phyloP scores from a whole-genome alignment of 345 rosid genomes.

The Schrenkiella parvula region DNA sequence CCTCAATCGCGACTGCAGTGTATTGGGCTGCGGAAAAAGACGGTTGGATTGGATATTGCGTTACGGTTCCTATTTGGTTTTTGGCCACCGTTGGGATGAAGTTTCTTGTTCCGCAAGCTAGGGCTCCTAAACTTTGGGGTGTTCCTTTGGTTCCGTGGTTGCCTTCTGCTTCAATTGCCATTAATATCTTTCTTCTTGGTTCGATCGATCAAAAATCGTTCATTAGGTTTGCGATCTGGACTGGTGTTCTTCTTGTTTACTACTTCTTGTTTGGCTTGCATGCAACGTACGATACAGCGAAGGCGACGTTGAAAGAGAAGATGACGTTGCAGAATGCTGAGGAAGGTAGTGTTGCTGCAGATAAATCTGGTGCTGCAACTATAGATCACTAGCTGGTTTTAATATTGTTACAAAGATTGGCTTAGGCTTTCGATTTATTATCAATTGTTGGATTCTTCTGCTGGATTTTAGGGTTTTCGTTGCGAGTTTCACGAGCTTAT shows the following conservation, averaged over 20 bases:
- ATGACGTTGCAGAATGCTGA: slow-evolving; percentile 33
- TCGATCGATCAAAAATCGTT: slow-evolving; percentile 60
- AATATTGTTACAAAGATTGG: neutral
- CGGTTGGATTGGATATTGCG: slow-evolving; percentile 56
- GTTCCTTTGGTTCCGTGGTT: slow-evolving; percentile 87
- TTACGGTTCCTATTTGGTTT: slow-evolving; percentile 61
- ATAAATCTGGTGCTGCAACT: neutral
- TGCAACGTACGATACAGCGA: slow-evolving; percentile 61
- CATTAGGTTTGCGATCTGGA: slow-evolving; percentile 68
- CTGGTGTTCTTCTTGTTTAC: slow-evolving; percentile 48
- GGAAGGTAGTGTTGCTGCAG: slow-evolving; percentile 39
- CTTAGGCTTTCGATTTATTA: neutral
- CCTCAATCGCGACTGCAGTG: slow-evolving; percentile 43
- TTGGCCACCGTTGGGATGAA: slow-evolving; percentile 40
- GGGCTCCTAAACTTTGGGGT: slow-evolving; percentile 74
- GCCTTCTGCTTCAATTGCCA: slow-evolving; percentile 67
- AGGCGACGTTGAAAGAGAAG: slow-evolving; percentile 22
- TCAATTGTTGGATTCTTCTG: neutral
- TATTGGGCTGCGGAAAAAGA: slow-evolving; percentile 48
- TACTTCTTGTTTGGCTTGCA: slow-evolving; percentile 70
- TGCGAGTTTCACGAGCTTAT: neutral
- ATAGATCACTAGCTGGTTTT: neutral
- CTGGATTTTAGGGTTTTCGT: neutral
- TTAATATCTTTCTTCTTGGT: slow-evolving; percentile 75
- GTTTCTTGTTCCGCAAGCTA: slow-evolving; percentile 59